Evolutionary conservation across 1,139 yeast species (phyloP), one percentile per base, ranked within the genome.

Genomic region (Geotrichum armillariae): DNA sequence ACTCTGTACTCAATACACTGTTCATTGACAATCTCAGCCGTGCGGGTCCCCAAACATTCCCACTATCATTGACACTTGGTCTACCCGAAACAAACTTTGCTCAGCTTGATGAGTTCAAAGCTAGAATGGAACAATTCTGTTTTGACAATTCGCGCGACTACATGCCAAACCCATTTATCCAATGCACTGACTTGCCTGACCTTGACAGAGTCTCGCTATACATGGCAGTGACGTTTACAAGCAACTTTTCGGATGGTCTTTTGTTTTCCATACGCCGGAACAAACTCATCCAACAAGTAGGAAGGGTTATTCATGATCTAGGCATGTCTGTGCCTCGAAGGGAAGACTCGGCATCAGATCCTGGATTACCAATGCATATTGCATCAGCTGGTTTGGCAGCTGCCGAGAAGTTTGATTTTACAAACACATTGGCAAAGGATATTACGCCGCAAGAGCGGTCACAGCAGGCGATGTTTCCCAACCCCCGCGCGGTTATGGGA

Each of bases 21-120:
- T 71, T 71, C 66, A 66, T 72, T 47, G 73, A 71, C 50, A 72
- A 72, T 53, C 47, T 68, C 31, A 63, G 68, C 21, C 62, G 76
- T 22, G 66, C 76, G 4, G 69, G 69, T 1, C 65, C 68, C 17
- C 64, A 64, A 65, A 56, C 62, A 25, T 59, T 66, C 8, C 53
- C 58, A 12, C 58, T 63, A 46, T 56, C 53, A 16, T 53, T 69
- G 25, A 52, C 50, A 4, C 56, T 69, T 6, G 73, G 73, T 6
- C 49, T 69, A 14, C 73, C 73, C 9, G 73, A 68, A 32, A 72
- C 75, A 2, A 61, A 66, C 1, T 49, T 61, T 18, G 71, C 64
- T 39, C 68, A 69, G 38, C 56, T 72, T 25, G 70, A 67, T 20
- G 59, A 52, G 43, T 61, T 72, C 49, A 62, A 62, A 37, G 57